These are phyloP conservation scores for Irpex rosettiformis DNA, from an alignment of 1,284 basidiomycete genomes.

Conservation along the genomic window DNA sequence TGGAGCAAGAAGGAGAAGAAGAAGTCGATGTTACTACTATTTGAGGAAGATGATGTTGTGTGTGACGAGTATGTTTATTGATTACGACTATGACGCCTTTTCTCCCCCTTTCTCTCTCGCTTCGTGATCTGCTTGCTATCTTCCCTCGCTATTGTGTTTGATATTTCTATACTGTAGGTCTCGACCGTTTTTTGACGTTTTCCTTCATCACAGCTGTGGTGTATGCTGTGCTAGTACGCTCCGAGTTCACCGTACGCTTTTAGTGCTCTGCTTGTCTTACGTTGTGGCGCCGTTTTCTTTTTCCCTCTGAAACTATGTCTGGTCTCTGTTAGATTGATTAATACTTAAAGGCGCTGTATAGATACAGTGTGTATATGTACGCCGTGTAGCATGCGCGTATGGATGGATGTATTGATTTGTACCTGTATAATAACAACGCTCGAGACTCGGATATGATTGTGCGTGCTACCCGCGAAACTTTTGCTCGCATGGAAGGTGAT, in stretches of 20 bases:
- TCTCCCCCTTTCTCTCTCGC: not conserved
- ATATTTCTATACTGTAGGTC: not conserved
- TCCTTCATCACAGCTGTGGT: not conserved
- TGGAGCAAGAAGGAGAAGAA: not conserved
- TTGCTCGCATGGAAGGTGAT: no score
- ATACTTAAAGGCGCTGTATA: no score
- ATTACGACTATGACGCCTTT: constrained; percentile 1
- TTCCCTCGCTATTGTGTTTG: not conserved
- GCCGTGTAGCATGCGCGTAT: no score
- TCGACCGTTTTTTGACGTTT: not conserved
- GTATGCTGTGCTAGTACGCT: not conserved
- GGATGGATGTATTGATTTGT: not conserved
- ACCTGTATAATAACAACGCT: not conserved
- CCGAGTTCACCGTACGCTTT: not conserved
- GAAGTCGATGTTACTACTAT: no score
- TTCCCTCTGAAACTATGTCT: not conserved
- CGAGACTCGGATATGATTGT: no score
- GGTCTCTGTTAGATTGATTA: not conserved
- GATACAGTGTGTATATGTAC: no score
- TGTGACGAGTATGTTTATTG: not conserved
- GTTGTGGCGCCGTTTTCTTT: not conserved
- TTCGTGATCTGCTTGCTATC: no score
- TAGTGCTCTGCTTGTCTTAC: not conserved
- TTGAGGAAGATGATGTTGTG: not conserved
- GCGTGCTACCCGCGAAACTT: no score